These are phyloP conservation scores for Cladosporium sp. DNA, from an alignment of 2,329 filamentous ascomycete species.

Conservation along the genomic window DNA sequence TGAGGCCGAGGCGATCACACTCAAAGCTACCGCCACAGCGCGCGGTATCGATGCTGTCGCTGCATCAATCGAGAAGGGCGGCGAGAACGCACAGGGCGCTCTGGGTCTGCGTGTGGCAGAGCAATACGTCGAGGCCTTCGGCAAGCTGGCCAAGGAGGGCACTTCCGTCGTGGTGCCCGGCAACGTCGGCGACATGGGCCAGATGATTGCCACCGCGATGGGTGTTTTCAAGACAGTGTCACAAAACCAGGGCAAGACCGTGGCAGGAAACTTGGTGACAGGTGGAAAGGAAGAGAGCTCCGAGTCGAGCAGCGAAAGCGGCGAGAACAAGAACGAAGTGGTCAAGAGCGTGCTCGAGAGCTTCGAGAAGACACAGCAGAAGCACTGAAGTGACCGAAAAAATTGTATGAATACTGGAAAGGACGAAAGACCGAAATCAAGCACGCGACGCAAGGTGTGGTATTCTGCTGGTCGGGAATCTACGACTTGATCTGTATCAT, in stretches of 20 bases:
- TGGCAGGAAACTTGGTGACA: slow-evolving; percentile 48
- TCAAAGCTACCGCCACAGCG: slow-evolving; percentile 83
- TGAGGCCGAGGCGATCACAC: slow-evolving; percentile 87
- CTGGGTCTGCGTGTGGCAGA: slow-evolving; percentile 87
- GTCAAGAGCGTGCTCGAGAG: slow-evolving; percentile 36
- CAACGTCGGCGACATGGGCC: slow-evolving; percentile 91
- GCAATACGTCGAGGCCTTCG: slow-evolving; percentile 96
- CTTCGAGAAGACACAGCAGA: slow-evolving; percentile 35
- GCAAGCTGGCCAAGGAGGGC: slow-evolving; percentile 86
- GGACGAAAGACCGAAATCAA: not conserved
- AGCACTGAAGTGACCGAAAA: slow-evolving; percentile 25
- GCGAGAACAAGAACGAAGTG: slow-evolving; percentile 27
- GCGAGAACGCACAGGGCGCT: slow-evolving; percentile 73
- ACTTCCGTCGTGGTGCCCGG: slow-evolving; percentile 94
- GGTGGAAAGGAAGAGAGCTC: slow-evolving; percentile 7
- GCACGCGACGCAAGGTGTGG: no score
- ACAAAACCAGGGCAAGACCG: slow-evolving; percentile 67
- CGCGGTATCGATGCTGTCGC: slow-evolving; percentile 84
- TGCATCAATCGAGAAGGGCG: slow-evolving; percentile 63
- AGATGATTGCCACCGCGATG: slow-evolving; percentile 95
- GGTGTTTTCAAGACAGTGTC: slow-evolving; percentile 93
- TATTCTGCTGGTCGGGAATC: not conserved
- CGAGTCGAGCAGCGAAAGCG: slow-evolving; percentile 15
- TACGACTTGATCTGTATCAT: not conserved
- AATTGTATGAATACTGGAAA: not conserved